Base-by-base conservation (phyloP, 78 protist species). In the Salpingoeca rosetta region DNA sequence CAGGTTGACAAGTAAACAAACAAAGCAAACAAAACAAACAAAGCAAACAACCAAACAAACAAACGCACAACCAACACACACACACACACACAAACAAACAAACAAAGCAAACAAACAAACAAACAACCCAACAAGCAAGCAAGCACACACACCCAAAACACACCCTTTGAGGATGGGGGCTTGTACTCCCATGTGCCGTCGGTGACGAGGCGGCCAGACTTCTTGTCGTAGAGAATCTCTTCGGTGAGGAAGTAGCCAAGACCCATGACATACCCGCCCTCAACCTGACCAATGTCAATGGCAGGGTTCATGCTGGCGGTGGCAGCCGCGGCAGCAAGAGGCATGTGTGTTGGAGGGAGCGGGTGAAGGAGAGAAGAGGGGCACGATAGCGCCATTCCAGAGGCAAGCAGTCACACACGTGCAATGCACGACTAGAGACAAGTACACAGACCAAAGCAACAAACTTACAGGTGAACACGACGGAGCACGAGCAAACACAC, bases 281-380 rank as follows among this genome's bases (percentile, higher is more conserved):
- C 88, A 38, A 74, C 73, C 88, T 92, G 95, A 31, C 91, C 91
- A 12, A 90, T 2, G 65, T 92, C 95, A 36, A 92, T 41, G 38
- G 38, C 37, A 35, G 95, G 91, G 84, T 90, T 89, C 42, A 92
- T 0, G 39, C 88, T 28, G 40, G n/a, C n/a, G n/a, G n/a, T n/a
- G n/a, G n/a, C n/a, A n/a, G n/a, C n/a, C n/a, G n/a, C n/a, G n/a
- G n/a, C n/a, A n/a, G n/a, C n/a, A n/a, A n/a, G n/a, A n/a, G n/a
- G n/a, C n/a, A n/a, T n/a, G n/a, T n/a, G n/a, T n/a, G n/a, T n/a
- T n/a, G 28, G 76, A 28, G 76, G 76, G 76, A 2, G 28, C 38
- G 76, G 12, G 28, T 22, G 3, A 28, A 12, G 25, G 76, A 28
- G 76, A 72, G 76, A 28, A 22, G n/a, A 28, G 10, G n/a, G 17